Base-by-base conservation (phyloP, 2,329 filamentous ascomycete species). In the Colletotrichum liaoningense region DNA sequence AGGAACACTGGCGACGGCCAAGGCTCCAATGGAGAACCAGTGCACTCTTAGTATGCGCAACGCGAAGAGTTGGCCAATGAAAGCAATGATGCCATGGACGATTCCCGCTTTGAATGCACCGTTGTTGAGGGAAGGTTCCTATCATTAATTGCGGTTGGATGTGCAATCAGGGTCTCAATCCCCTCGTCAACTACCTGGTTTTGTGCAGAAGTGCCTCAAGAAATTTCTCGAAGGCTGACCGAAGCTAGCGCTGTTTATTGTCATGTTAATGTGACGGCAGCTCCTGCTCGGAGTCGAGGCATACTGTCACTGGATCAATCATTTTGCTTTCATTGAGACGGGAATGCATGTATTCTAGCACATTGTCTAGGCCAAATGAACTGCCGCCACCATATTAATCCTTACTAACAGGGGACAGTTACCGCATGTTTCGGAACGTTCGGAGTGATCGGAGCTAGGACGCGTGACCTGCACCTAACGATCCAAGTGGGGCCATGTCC, bases 41-140 rank as follows among this genome's bases (percentile, higher is more conserved):
- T 42, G 42, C 54, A 38, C 1, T 54, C 12, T 8, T 30, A 22
- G 24, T 11, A 30, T 14, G 38, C 22, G 19, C 42, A 22, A 19
- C 9, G 14, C 19, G 19, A 55, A 24, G 66, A 35, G 55, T 65
- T 26, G 60, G 28, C 55, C 46, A 70, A 73, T 73, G 30, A 57
- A 6, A 49, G n/a, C 4, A 19, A 12, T 35, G 7, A 22, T 22
- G 28, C 14, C 22, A n/a, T 16, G 14, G n/a, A 30, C 19, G 16
- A 28, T 62, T 70, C 60, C 70, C 70, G 67, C 67, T 70, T 64
- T 12, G 8, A 16, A 62, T 62, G 60, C 33, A 62, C 56, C 38
- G 28, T 24, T 57, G 35, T n/a, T 65, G 49, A 19, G 14, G 14
- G 54, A 57, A 55, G 2, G 42, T 64, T 16, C 59, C 57, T 55